Conservation (phyloP, 345 rosid genomes). For the Salix udensis region DNA sequence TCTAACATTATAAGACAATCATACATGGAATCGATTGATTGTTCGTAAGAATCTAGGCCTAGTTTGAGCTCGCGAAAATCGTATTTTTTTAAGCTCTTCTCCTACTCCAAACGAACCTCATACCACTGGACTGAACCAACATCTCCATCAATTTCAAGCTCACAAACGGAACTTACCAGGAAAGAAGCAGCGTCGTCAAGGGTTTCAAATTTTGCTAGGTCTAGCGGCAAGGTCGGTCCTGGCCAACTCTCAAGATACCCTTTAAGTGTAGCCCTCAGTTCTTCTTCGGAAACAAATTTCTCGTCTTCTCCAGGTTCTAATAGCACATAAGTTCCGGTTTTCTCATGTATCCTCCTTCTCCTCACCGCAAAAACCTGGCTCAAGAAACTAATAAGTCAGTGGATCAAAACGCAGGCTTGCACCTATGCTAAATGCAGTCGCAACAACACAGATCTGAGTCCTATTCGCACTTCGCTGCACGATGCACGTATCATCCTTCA, state of each 20-base stretch:
- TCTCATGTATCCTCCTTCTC: constrained; percentile 55
- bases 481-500: no score
- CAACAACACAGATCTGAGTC: no score
- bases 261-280: constrained; percentile 54
- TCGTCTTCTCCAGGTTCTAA: constrained; percentile 82
- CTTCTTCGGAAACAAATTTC: constrained; percentile 73
- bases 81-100: not conserved
- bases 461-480: no score
- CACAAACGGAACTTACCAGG: constrained; percentile 67
- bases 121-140: constrained; percentile 85
- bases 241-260: constrained; percentile 80
- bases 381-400: not conserved
- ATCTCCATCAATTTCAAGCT: constrained; percentile 73
- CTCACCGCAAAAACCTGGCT: constrained; percentile 42
- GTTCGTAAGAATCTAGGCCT: no score
- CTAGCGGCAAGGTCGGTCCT: constrained; percentile 53
- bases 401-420: no score
- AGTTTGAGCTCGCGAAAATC: not conserved
- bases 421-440: no score
- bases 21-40: no score
- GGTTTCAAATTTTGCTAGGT: constrained; percentile 62
- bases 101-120: constrained; percentile 68
- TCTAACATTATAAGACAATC: no score
- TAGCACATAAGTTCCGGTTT: constrained; percentile 66
- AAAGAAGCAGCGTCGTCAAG: constrained; percentile 68